Evolutionary conservation across 805 yeast species (phyloP), one percentile per base, ranked within the genome.

Genomic region (Saccharomycopsis oosterbeekiorum): DNA sequence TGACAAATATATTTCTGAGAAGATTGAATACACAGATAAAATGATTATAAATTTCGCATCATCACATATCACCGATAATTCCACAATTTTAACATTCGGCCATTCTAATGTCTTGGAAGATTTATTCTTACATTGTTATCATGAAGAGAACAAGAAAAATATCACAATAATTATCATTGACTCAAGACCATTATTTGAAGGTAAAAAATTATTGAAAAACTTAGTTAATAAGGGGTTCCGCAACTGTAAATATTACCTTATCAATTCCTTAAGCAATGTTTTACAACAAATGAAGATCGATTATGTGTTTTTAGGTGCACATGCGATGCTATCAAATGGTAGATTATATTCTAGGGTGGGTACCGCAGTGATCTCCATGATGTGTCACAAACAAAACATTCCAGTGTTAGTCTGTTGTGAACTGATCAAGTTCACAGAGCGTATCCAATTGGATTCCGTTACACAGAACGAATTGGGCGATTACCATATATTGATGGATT

Each of bases 381-480:
- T 88, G 74, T 92, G 96, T 26, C 85, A 88, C 67, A 83, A 87
- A 60, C 84, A 92, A 69, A 88, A 91, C 69, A 88, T 94, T 57
- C 98, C 99, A 0, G 97, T 94, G 5, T 79, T 94, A 65, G 97
- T 96, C 1, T 89, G 97, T 69, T 93, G 98, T 75, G 99, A 94
- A 74, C 84, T 93, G 59, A 83, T 94, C 73, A 94, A 94, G 74
- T 94, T 94, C 70, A 84, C 96, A 34, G 98, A 94, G 72, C 84
- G 94, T 67, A 97, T 94, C 10, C 98, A 93, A 75, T 81, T 94
- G 63, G 99, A 94, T 72, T 85, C 96, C n/a, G 96, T 94, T 29
- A 89, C 98, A 1, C 83, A 85, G 65, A 94, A 94, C 73, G 99
- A 94, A 73, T 79, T 94, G 62, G 93, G 90, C 11, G 96, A 88